Evolutionary conservation across 1,284 basidiomycete genomes (phyloP).

Genomic region (Cryptococcus amylolentus): DNA sequence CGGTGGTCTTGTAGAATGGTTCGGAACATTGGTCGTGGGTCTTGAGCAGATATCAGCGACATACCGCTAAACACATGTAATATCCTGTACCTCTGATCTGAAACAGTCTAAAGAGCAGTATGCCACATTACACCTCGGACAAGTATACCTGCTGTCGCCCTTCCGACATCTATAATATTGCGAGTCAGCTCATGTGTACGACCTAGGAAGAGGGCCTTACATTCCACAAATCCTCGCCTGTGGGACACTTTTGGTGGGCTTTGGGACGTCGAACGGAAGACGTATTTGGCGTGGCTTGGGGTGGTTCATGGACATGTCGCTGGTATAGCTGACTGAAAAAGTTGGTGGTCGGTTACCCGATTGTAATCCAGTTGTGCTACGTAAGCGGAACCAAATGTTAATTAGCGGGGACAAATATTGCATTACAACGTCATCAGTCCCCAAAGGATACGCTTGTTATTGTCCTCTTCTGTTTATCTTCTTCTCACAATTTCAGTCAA

Average conservation of each 20-base stretch:
- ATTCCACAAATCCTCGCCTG: constrained; percentile 36
- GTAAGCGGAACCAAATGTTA: no score
- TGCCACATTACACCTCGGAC: constrained; percentile 47
- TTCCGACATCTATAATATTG: constrained; percentile 37
- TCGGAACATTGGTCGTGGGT: constrained; percentile 48
- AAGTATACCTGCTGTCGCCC: constrained; percentile 44
- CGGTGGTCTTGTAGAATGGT: constrained; percentile 45
- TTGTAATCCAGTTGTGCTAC: no score
- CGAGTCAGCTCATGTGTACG: background rate
- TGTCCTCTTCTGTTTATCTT: no score
- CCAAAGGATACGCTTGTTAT: no score
- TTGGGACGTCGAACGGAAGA: constrained; percentile 42
- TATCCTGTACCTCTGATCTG: constrained; percentile 29
- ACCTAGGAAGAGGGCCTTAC: constrained; percentile 20
- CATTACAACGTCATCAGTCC: no score
- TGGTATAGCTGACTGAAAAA: no score
- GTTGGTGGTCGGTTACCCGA: no score
- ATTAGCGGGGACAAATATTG: no score
- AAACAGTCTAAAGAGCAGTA: constrained; percentile 50
- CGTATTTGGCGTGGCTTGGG: constrained; percentile 43
- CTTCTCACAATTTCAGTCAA: no score
- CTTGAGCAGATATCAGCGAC: constrained; percentile 12
- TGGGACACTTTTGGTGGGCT: constrained; percentile 25
- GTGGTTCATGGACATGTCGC: constrained; percentile 49
- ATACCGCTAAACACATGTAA: background rate